Conservation (phyloP, 345 rosid species). For the Conringia planisiliqua region DNA sequence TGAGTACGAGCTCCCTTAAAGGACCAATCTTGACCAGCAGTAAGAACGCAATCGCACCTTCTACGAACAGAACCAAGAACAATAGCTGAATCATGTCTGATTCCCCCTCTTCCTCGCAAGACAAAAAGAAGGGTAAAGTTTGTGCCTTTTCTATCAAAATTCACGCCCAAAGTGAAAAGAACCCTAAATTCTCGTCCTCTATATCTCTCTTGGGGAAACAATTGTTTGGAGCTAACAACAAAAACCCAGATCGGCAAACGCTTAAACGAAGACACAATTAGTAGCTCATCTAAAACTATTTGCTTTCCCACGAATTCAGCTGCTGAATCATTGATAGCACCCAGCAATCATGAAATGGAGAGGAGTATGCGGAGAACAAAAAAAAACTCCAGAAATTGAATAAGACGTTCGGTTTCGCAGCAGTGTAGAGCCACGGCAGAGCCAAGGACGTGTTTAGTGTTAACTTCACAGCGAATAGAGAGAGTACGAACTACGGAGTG, state of each 20-base stretch:
- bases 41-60: constrained; percentile 63
- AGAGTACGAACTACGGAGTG: background rate
- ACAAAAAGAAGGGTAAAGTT: background rate
- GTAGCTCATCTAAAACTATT: background rate
- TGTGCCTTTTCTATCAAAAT: constrained; percentile 1
- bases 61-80: constrained; percentile 73
- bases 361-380: background rate
- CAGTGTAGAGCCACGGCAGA: background rate
- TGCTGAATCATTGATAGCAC: background rate
- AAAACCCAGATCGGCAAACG: background rate
- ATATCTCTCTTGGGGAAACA: background rate
- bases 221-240: background rate
- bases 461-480: background rate
- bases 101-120: constrained; percentile 2
- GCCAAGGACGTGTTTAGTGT: background rate
- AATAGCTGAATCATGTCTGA: constrained; percentile 78
- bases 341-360: background rate
- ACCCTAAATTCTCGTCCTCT: constrained; percentile 4
- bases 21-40: constrained; percentile 81
- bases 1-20: constrained; percentile 85
- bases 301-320: background rate
- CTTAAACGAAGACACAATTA: background rate
- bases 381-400: background rate
- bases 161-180: constrained; percentile 3
- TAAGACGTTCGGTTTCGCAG: background rate